Evolutionary conservation across 1,284 basidiomycete species (phyloP), one percentile per base, ranked within the genome.

Genomic region (Cutaneotrichosporon arboriforme): DNA sequence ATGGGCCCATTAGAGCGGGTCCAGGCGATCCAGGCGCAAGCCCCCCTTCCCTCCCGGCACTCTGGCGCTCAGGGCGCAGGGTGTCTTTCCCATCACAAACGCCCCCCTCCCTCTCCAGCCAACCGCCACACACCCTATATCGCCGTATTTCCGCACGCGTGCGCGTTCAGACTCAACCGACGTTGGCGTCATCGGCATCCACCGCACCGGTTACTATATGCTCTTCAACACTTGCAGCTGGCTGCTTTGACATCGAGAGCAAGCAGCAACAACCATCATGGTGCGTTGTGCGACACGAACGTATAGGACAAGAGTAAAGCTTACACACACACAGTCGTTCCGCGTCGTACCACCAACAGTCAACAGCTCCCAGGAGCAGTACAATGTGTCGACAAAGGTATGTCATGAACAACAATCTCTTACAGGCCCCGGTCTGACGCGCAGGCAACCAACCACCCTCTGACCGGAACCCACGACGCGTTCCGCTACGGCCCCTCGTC

Each of bases 381-480:
- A 71, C 53, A 53, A 66, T 45, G 62, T 73, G 34, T 72, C 70
- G 21, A 64, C 64, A n/a, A 55, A 70, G 61, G 71, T 70, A 13
- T 37, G 69, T 51, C 3, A 4, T 12, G 2, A 8, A 13, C 17
- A 34, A n/a, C 43, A n/a, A 2, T 46, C 17, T 41, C 10, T 8
- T 36, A 14, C 33, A 44, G 33, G 33, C 13, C 23, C 21, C 12
- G 22, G 22, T 15, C 31, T 23, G 1, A 35, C 46, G 26, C 38
- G 12, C 49, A 74, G 68, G 61, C 65, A 1, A 73, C 70, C 18
- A 68, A 70, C 17, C 72, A 75, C 56, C 65, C 70, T 33, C 43
- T 63, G 18, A 68, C 66, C 26, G 73, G 72, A 35, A 65, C 64
- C 4, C 70, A 73, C 53, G 73, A 75, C 55, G 62, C 72, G 1